Evolutionary conservation across 768 basidiomycete species (phyloP), one percentile per base, ranked within the genome.

Genomic region (Mrakia blollopis): DNA sequence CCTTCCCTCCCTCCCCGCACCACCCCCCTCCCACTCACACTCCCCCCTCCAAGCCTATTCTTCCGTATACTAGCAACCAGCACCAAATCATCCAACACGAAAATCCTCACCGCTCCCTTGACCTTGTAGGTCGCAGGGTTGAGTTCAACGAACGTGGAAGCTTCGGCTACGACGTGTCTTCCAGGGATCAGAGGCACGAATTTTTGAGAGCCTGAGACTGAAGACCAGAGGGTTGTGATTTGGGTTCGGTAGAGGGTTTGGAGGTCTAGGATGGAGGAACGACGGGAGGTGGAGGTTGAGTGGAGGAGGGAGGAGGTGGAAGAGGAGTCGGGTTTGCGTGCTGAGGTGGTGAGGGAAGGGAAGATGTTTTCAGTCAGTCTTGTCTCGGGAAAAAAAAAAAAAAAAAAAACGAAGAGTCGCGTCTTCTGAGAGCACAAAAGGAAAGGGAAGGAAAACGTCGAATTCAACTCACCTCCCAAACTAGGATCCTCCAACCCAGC

Each of bases 111-210:
- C 60, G 89, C 88, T 73, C 92, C 91, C 69, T 92, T 89, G 41
- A 92, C 87, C 84, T 93, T 96, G 87, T 98, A 98, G 0, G 96
- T 99, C 5, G 97, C 96, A 2, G 94, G 88, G 79, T 98, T 95
- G 63, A 99, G 86, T 73, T 92, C 89, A 76, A 89, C 87, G 57
- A 98, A 89, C 23, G 89, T 88, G 67, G 93, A 90, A 79, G 92
- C 89, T 83, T 98, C 95, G 30, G 89, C 86, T 52, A 98, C 89
- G 77, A 98, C 89, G 81, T 98, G 97, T 75, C 97, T 87, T 23
- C 95, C 95, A 16, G 94, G 91, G 0, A 91, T 91, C 18, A 92
- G 89, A 0, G 96, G 95, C 0, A 94, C 90, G 82, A 95, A 96
- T 83, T 98, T 98, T 79, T 94, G 90, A 0, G 94, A 92, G 41